Base-by-base conservation (phyloP, 164 flowering plant species). In the Malania oleifera region DNA sequence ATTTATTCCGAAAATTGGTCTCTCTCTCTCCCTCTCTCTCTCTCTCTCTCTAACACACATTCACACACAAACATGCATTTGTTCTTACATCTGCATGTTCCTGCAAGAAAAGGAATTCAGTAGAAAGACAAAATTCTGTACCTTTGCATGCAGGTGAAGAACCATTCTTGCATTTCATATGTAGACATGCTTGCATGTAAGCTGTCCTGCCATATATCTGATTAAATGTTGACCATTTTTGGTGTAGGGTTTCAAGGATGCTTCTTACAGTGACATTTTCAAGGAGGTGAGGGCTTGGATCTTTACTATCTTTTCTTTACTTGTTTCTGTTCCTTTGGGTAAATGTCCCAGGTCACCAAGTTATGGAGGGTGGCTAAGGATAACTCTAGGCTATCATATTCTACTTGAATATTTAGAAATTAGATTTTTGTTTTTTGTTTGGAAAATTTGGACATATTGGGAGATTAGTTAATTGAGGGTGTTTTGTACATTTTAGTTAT, bases 1-100 rank as follows among this genome's bases (percentile, higher is more conserved):
- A 47, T 58, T 57, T 93, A 60, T 93, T 93, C 71, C 74, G 59
- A 13, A 93, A 93, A 76, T 39, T 93, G 97, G 99, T 86, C 31
- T 53, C 60, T 64, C 57, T 71, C 62, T 75, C 66, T 56, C 62
- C 55, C 59, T 20, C 46, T 63, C 62, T 58, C 53, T 56, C 65
- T 67, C 57, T 17, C 56, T 65, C 55, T 23, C 52, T 18, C 53
- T 5, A 20, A 1, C 22, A 10, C 13, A 7, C 14, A 24, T 27
- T 18, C 14, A 22, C 27, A 22, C 44, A 47, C 17, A 7, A 1
- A 14, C 23, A 18, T 13, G 40, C 41, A 5, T 15, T 25, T 9
- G 49, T 17, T 35, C 29, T 34, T 38, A 10, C 46, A 48, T 34
- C 18, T 45, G 3, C 22, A 52, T 41, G 20, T 57, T 48, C 45